A percentile compares a stretch with the other conserved stretches of the same genome.
These are phyloP conservation scores for Phytopythium boreale DNA, from an alignment of 352 stramenopile genomes.

Conservation along the genomic window DNA sequence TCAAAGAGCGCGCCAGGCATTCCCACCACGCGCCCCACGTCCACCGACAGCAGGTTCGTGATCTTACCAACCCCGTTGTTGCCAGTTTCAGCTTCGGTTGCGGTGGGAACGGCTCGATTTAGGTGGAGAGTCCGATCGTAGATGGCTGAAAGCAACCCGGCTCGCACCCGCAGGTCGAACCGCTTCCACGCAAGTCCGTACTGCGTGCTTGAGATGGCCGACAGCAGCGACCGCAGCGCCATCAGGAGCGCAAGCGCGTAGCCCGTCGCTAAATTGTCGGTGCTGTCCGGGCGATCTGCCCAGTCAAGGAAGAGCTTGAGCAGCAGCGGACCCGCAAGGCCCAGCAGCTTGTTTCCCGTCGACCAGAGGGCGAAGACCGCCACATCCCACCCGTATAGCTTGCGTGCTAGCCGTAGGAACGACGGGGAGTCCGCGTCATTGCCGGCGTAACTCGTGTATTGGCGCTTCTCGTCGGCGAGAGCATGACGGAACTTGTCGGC, in stretches of 20 bases:
- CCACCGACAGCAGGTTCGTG: conserved; percentile 78
- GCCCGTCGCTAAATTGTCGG: conserved; percentile 27
- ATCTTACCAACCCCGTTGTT: conserved; percentile 52
- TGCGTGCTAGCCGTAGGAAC: conserved; percentile 48
- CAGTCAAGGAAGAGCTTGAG: conserved; percentile 83
- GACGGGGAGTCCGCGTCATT: conserved; percentile 15
- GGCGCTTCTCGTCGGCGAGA: conserved; percentile 32
- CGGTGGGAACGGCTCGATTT: conserved; percentile 21
- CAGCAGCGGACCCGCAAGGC: conserved; percentile 61
- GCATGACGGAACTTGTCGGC: conserved; percentile 39
- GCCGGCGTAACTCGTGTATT: not conserved
- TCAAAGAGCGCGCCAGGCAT: conserved; percentile 79
- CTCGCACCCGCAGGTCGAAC: conserved; percentile 70
- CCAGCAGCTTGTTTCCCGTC: conserved; percentile 65
- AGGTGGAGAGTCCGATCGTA: conserved; percentile 50
- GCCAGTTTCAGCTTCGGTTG: conserved; percentile 19
- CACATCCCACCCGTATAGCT: conserved; percentile 63
- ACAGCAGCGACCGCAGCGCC: conserved; percentile 45
- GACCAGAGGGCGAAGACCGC: conserved; percentile 64
- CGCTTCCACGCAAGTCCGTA: conserved; percentile 76
- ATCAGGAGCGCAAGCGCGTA: conserved; percentile 62
- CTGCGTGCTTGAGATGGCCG: conserved; percentile 69
- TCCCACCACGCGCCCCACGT: conserved; percentile 65
- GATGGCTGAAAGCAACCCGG: conserved; percentile 66
- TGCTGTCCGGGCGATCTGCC: conserved; percentile 36